A percentile compares a stretch with the other conserved stretches of the same genome.
phyloP scores from a whole-genome alignment of 2,329 filamentous ascomycete genomes.

The Fusarium tjaetaba region DNA sequence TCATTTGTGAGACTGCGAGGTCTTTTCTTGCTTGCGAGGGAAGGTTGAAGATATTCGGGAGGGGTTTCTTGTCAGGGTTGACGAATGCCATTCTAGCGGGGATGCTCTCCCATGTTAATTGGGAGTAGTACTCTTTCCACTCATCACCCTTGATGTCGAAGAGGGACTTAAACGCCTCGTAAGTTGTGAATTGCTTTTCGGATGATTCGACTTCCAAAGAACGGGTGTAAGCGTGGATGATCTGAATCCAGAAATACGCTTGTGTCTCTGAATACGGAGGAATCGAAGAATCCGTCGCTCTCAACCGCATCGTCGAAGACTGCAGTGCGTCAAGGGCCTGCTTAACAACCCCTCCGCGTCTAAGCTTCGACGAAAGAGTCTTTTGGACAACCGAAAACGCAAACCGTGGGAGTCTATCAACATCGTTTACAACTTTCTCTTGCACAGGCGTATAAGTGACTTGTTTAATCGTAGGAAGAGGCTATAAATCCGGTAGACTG shows the following conservation, averaged over 20 bases:
- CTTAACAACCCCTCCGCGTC: conserved; percentile 42
- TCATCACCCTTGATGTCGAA: conserved; percentile 39
- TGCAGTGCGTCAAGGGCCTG: conserved; percentile 40
- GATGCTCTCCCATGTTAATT: conserved; percentile 41
- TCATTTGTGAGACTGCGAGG: conserved; percentile 30
- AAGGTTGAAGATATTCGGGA: conserved; percentile 41
- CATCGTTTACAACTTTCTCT: not conserved
- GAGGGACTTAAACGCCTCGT: conserved; percentile 36
- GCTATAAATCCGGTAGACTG: conserved; percentile 45
- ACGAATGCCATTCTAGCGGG: conserved; percentile 42
- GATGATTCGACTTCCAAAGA: conserved; percentile 11
- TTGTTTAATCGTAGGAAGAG: conserved; percentile 37
- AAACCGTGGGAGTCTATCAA: conserved; percentile 42
- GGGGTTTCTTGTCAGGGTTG: conserved; percentile 41
- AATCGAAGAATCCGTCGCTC: conserved; percentile 23
- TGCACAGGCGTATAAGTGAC: not conserved
- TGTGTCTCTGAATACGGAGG: conserved; percentile 47
- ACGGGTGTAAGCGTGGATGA: conserved; percentile 35
- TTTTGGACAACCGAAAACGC: conserved; percentile 47
- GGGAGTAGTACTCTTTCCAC: conserved; percentile 44
- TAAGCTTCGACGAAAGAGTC: conserved; percentile 24
- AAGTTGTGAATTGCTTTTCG: not conserved
- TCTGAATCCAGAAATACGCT: conserved; percentile 48
- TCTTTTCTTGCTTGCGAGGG: conserved; percentile 28
- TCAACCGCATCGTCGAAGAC: conserved; percentile 38